A percentile compares a stretch with the other conserved stretches of the same genome.
Evolutionary conservation across 139 green algal genomes (phyloP).

Genomic region (Tetradesmus lagerheimii): DNA sequence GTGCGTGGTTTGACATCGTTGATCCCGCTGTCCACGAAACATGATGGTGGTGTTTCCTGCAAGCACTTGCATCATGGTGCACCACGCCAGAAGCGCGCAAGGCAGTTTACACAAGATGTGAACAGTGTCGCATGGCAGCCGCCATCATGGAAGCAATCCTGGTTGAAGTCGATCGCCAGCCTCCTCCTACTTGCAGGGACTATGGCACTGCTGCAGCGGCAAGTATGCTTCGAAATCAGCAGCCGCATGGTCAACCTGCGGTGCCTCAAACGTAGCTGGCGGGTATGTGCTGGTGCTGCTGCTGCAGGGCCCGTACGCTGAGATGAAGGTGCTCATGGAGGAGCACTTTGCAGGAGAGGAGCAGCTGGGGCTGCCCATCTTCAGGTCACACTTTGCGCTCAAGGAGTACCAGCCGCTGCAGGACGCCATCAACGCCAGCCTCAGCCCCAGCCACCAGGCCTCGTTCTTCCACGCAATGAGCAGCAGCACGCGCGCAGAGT

Average conservation of each 20-base stretch:
- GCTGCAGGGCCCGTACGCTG: not conserved
- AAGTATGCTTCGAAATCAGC: no score
- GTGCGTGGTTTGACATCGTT: no score
- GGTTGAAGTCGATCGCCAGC: no score
- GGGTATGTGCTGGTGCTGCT: not conserved
- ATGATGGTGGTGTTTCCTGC: no score
- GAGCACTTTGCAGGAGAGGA: not conserved
- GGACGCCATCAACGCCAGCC: not conserved
- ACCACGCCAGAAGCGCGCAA: not conserved
- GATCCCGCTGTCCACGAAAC: no score
- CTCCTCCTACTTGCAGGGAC: no score
- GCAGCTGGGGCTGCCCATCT: not conserved
- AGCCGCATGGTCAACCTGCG: no score
- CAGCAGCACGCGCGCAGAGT: not conserved
- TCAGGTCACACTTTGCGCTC: not conserved
- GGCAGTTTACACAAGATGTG: not conserved
- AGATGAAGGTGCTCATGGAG: not conserved
- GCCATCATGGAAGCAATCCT: no score
- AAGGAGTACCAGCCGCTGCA: not conserved
- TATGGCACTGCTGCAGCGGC: no score
- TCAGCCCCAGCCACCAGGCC: not conserved
- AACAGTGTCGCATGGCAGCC: not conserved
- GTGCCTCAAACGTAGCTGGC: not conserved
- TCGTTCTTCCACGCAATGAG: not conserved
- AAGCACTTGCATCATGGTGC: not conserved